Evolutionary conservation across 2,329 filamentous ascomycete species (phyloP), one percentile per base, ranked within the genome.

Genomic region (Paecilomyces niveus): DNA sequence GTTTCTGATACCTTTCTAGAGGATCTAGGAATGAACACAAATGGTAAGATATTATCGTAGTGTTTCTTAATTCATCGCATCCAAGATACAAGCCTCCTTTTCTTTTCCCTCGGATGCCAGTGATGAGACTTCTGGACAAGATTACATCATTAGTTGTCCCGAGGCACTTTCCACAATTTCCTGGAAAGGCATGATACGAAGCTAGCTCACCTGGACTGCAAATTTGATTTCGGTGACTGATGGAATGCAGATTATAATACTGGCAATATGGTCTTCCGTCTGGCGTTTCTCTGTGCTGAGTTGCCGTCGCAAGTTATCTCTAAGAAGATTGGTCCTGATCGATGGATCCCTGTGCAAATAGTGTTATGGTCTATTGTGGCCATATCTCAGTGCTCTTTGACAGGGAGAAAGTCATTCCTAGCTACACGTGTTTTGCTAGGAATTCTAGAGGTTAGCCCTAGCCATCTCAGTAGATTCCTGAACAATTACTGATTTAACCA

Each of bases 241-340:
- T 13, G 6, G 35, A 18, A 13, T 18, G n/a, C 21, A 13, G 35
- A 39, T 26, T 29, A 57, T 13, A 59, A 52, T 18, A 57, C 79
- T 15, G 82, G 83, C 58, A 81, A 78, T 24, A 84, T 82, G 0
- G 81, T 85, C 53, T 83, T 84, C 62, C 76, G 83, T 2, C 61
- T 84, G 9, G 77, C 72, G 35, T 85, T 85, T 64, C 68, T 85
- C 9, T 65, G 72, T 11, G 77, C 81, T 0, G 82, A 85, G 65
- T 72, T 86, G 0, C 84, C 84, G 0, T 83, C 81, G 0, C 83
- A 86, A 64, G 70, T 86, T 29, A 74, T 85, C 45, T 78, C 74
- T 59, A 82, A 85, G 67, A 81, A 75, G 72, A 69, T 81, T 53
- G 83, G 79, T 1, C 81, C 80, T 1, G 81, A 83, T 62, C 75